These are phyloP conservation scores for Beauveria brongniartii DNA, from an alignment of 2,329 filamentous ascomycete genomes.

Conservation along the genomic window DNA sequence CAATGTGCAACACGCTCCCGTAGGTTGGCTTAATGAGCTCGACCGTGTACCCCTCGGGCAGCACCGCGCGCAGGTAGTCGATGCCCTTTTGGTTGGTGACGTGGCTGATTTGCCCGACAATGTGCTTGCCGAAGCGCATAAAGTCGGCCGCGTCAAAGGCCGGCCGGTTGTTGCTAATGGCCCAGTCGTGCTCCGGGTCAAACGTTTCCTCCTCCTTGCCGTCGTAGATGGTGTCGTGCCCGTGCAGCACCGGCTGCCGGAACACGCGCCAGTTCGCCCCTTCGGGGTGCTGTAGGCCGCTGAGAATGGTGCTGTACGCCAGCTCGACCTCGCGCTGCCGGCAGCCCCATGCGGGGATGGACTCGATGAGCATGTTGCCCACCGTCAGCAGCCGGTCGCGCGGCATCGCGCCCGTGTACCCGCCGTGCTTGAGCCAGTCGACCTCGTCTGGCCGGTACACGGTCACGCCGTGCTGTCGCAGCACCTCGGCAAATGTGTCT, in stretches of 20 bases:
- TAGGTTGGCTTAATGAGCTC: conserved; percentile 21
- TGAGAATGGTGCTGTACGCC: conserved; percentile 12
- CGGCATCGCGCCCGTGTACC: conserved; percentile 27
- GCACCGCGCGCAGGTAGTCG: neutral
- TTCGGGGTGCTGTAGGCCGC: neutral
- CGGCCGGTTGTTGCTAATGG: conserved; percentile 4
- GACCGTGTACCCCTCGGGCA: conserved; percentile 18
- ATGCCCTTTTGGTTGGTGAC: conserved; percentile 5
- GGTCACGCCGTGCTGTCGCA: conserved; percentile 16
- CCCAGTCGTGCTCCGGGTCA: neutral
- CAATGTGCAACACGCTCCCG: conserved; percentile 22
- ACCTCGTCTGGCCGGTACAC: conserved; percentile 19
- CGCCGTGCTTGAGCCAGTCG: conserved; percentile 19
- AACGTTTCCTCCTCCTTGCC: neutral
- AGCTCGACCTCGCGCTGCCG: conserved; percentile 19
- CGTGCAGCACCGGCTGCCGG: neutral
- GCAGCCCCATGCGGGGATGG: conserved; percentile 23
- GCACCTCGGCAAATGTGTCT: conserved; percentile 18
- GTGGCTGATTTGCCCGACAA: conserved; percentile 6
- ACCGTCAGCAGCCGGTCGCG: conserved; percentile 25
- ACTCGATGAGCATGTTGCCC: conserved; percentile 23
- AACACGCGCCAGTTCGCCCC: neutral
- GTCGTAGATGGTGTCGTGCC: conserved; percentile 1
- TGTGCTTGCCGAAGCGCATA: conserved; percentile 1
- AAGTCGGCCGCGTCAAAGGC: conserved; percentile 9